These are phyloP conservation scores for Fusarium sp. DNA, from an alignment of 2,329 filamentous ascomycete genomes.

Conservation along the genomic window DNA sequence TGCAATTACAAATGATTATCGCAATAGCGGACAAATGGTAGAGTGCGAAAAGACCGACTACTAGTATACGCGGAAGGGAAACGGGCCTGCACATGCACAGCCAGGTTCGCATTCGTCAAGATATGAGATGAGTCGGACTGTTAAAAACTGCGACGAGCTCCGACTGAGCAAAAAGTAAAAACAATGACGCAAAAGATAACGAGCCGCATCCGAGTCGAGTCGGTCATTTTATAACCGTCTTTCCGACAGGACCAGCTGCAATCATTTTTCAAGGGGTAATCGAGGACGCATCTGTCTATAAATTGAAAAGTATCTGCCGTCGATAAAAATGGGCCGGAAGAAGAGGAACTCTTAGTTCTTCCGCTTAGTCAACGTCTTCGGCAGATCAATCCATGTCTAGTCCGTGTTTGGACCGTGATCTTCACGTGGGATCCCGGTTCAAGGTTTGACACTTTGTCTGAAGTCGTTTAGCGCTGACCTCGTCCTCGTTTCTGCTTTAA, in stretches of 20 bases:
- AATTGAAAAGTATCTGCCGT: background rate
- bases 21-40: background rate
- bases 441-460: background rate
- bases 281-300: background rate
- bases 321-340: constrained; percentile 9
- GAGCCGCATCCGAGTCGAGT: background rate
- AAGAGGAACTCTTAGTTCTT: background rate
- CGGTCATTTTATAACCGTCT: background rate
- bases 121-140: background rate
- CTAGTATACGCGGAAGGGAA: too few species aligned
- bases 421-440: background rate
- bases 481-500: background rate
- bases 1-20: background rate
- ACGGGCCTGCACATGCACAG: background rate
- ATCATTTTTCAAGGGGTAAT: background rate
- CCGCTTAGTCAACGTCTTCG: background rate
- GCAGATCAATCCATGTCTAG: background rate
- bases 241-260: background rate
- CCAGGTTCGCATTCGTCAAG: background rate
- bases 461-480: background rate
- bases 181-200: background rate
- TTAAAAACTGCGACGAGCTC: background rate
- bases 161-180: background rate
- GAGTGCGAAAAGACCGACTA: background rate
- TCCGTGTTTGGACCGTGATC: background rate